Percentiles rank a stretch among this genome's conserved stretches.
These are phyloP conservation scores for Talaromyces sp. DNA, from an alignment of 2,329 filamentous ascomycete species.

Conservation along the genomic window DNA sequence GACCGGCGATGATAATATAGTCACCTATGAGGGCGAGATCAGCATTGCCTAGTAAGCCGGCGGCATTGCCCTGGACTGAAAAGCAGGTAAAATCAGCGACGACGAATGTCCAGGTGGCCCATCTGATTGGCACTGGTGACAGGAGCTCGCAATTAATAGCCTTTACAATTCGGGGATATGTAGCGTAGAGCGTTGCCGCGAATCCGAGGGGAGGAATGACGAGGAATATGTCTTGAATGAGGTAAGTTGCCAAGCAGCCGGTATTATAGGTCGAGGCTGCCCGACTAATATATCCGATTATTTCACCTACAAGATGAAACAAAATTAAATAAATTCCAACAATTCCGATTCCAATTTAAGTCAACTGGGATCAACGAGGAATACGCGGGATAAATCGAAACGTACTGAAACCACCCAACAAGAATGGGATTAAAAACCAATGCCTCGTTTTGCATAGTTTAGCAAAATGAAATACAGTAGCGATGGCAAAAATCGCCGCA, in stretches of 20 bases:
- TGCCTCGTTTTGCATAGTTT: background rate
- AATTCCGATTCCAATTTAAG: background rate
- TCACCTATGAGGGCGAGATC: background rate
- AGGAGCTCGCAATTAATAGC: background rate
- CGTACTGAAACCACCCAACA: conserved; percentile 4
- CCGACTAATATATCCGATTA: conserved; percentile 6
- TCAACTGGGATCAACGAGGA: background rate
- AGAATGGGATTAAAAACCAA: conserved; percentile 7
- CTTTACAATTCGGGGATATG: conserved; percentile 4
- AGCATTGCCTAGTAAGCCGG: conserved; percentile 1
- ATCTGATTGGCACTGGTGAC: background rate
- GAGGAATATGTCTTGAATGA: conserved; percentile 7
- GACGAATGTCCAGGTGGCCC: conserved; percentile 6
- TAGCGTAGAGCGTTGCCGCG: conserved; percentile 7
- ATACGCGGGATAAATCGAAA: background rate
- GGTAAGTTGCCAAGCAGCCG: conserved; percentile 1
- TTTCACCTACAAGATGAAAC: background rate
- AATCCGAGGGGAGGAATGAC: conserved; percentile 6
- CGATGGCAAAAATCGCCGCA: background rate
- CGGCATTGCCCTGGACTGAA: background rate
- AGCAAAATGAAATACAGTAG: background rate
- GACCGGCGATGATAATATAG: conserved; percentile 7
- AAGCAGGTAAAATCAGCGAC: conserved; percentile 3
- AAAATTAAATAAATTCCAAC: background rate
- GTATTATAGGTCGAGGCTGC: conserved; percentile 3